Conservation (phyloP, 108 stramenopile species). For the Cylindrotheca closterium region DNA sequence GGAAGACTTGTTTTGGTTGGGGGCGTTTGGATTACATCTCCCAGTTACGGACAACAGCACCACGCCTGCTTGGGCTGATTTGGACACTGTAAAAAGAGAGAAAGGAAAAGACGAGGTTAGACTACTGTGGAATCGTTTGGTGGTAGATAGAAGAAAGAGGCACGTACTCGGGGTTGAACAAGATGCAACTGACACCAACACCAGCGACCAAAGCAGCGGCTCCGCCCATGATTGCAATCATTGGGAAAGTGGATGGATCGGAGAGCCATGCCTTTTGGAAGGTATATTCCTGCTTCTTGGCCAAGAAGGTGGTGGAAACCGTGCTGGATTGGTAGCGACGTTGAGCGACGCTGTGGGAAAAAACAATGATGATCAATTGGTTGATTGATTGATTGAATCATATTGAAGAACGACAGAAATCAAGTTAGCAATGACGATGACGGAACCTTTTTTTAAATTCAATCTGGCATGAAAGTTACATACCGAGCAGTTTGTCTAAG, state of each 20-base stretch:
- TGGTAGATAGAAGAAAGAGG: too few relatives aligned
- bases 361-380: too few relatives aligned
- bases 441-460: background rate
- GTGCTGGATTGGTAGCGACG: slow-evolving; percentile 15
- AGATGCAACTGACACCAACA: background rate
- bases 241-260: slow-evolving; percentile 33
- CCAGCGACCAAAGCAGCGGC: background rate
- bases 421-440: background rate
- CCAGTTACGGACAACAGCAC: slow-evolving; percentile 28
- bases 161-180: slow-evolving; percentile 1
- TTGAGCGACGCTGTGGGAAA: slow-evolving; percentile 11
- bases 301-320: slow-evolving; percentile 12
- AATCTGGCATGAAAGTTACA: background rate
- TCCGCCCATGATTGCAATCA: slow-evolving; percentile 33
- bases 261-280: slow-evolving; percentile 17
- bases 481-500: slow-evolving; percentile 26
- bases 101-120: slow-evolving; percentile 9
- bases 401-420: slow-evolving; percentile 2
- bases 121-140: too few relatives aligned
- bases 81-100: slow-evolving; percentile 28
- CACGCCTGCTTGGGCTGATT: slow-evolving; percentile 27
- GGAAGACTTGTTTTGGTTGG: too few relatives aligned
- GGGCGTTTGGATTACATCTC: too few relatives aligned
- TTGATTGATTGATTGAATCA: background rate
- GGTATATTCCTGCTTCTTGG: slow-evolving; percentile 4